These are phyloP conservation scores for Musa balbisiana DNA, from an alignment of 202 grass and related monocot genomes.

Conservation along the genomic window DNA sequence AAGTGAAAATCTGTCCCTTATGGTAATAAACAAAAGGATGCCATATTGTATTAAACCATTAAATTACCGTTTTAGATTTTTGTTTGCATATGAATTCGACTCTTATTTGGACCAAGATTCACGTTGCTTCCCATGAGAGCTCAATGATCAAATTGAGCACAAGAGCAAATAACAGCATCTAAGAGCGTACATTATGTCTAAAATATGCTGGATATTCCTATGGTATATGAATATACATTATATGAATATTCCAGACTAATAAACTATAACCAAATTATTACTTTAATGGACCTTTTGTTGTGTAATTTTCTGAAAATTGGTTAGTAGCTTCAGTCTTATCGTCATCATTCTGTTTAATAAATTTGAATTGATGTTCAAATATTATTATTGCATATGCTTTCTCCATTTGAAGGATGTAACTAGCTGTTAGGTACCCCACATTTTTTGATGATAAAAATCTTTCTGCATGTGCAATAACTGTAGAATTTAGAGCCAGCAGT, in stretches of 20 bases:
- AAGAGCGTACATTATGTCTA: no score
- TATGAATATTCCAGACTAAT: background rate
- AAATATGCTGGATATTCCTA: no score
- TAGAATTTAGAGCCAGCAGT: constrained; percentile 69
- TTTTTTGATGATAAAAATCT: background rate
- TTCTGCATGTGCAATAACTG: background rate
- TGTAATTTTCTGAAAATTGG: no score
- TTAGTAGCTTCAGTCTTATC: background rate
- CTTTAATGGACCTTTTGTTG: no score
- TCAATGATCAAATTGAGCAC: background rate
- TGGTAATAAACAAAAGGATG: no score
- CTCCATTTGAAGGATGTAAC: no score
- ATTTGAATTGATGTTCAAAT: no score
- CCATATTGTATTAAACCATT: no score
- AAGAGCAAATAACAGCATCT: background rate
- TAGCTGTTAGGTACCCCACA: background rate
- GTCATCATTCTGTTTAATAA: background rate
- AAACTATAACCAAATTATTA: background rate
- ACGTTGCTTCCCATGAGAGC: background rate
- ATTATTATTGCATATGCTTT: no score
- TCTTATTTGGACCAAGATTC: background rate
- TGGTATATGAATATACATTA: background rate
- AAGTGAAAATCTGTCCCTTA: constrained; percentile 9
- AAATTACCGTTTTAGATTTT: no score
- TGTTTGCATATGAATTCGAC: no score